Conservation (phyloP, 768 basidiomycete genomes). For the Boletus bicolor region DNA sequence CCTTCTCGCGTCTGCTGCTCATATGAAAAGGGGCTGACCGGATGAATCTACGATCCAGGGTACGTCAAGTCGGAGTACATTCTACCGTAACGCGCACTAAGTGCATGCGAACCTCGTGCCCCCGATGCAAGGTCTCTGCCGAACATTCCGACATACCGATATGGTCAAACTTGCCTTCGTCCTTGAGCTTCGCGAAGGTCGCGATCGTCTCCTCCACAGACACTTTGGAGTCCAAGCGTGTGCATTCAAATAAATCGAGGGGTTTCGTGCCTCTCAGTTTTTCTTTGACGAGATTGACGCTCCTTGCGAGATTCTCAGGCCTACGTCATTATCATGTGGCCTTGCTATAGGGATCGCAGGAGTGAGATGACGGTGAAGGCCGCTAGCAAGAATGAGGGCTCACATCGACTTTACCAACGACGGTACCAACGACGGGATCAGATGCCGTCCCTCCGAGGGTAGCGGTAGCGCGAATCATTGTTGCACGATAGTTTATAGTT, state of each 20-base stretch:
- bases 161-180: slow-evolving; percentile 37
- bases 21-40: slow-evolving; percentile 55
- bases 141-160: slow-evolving; percentile 54
- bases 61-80: not conserved
- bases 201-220: slow-evolving; percentile 45
- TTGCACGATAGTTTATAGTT: no score
- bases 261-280: slow-evolving; percentile 50
- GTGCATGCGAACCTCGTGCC: slow-evolving; percentile 14
- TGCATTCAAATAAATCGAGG: slow-evolving; percentile 57
- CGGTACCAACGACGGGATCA: slow-evolving; percentile 10
- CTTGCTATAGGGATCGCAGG: slow-evolving; percentile 31
- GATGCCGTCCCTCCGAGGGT: slow-evolving; percentile 40
- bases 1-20: slow-evolving; percentile 47
- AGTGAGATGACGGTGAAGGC: not conserved
- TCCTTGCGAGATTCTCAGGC: slow-evolving; percentile 43
- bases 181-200: slow-evolving; percentile 38
- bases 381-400: not conserved
- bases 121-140: slow-evolving; percentile 46
- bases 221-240: slow-evolving; percentile 42
- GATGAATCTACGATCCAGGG: slow-evolving; percentile 39
- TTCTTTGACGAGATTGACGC: slow-evolving; percentile 41
- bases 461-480: slow-evolving; percentile 32
- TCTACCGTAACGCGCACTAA: not conserved
- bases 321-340: slow-evolving; percentile 59
- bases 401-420: slow-evolving; percentile 40